Conservation (phyloP, 352 stramenopile genomes). For the Vaucheria bursata region DNA sequence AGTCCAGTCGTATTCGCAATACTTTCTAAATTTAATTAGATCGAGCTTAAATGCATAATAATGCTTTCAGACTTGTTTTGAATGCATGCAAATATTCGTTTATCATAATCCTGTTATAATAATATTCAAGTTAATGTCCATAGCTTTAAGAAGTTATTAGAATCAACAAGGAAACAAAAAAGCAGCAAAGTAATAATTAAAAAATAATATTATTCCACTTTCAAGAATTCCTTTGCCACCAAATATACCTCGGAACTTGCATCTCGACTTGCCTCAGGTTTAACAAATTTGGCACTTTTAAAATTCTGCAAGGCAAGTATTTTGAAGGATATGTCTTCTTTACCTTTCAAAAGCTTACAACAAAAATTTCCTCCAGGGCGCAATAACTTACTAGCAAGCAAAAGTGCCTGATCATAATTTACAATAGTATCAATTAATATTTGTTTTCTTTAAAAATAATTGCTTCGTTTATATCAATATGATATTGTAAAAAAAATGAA, state of each 20-base stretch:
- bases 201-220: no score
- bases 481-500: neutral
- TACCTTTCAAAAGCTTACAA: neutral
- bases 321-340: neutral
- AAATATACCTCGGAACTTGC: neutral
- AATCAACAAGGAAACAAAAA: no score
- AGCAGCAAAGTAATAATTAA: no score
- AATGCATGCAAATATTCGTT: no score
- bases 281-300: neutral
- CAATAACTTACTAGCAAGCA: neutral
- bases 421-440: neutral
- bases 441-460: neutral
- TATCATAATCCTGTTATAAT: no score
- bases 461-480: neutral
- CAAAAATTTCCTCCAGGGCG: neutral
- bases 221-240: neutral
- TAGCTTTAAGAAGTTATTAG: no score
- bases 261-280: neutral
- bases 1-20: no score
- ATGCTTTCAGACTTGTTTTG: no score
- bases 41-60: no score
- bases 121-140: no score
- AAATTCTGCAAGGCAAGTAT: neutral
- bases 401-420: neutral
- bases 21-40: no score